Evolutionary conservation across 768 basidiomycete genomes (phyloP).

Genomic region (Naematelia encephala): DNA sequence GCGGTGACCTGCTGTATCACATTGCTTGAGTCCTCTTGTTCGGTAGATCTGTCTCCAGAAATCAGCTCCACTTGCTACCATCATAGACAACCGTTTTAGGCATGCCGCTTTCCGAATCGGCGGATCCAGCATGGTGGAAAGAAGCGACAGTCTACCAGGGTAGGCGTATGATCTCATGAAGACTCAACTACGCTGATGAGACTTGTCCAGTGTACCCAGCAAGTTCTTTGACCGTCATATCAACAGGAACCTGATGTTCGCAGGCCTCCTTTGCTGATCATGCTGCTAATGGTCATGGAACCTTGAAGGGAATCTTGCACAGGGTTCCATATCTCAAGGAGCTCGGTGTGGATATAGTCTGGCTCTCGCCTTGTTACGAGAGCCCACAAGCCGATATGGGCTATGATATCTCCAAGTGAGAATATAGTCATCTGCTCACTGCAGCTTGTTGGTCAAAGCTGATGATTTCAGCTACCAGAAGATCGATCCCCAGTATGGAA

Average conservation of each 20-base stretch:
- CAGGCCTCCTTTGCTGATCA: slow-evolving; percentile 34
- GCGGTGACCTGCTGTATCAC: no score
- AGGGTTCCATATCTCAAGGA: slow-evolving; percentile 69
- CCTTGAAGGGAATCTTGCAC: slow-evolving; percentile 61
- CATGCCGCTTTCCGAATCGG: no score
- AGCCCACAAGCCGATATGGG: slow-evolving; percentile 71
- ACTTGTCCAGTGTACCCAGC: slow-evolving; percentile 23
- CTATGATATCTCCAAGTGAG: slow-evolving; percentile 64
- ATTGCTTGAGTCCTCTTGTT: no score
- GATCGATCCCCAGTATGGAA: slow-evolving; percentile 53
- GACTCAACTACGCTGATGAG: not conserved
- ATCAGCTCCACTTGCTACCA: no score
- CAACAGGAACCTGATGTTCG: not conserved
- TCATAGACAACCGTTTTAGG: no score
- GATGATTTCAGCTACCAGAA: no score
- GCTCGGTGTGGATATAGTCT: slow-evolving; percentile 61
- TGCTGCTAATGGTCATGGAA: slow-evolving; percentile 22
- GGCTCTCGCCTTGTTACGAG: slow-evolving; percentile 69
- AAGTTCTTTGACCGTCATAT: not conserved
- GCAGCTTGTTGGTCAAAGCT: no score
- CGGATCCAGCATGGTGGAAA: slow-evolving; percentile 34
- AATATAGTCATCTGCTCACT: no score
- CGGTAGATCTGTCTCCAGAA: no score
- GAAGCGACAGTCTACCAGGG: slow-evolving; percentile 28
- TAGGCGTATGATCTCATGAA: slow-evolving; percentile 2